Evolutionary conservation across 371 early-diverging fungal species (phyloP).

Genomic region (Thermomucor indicae-seudaticae): DNA sequence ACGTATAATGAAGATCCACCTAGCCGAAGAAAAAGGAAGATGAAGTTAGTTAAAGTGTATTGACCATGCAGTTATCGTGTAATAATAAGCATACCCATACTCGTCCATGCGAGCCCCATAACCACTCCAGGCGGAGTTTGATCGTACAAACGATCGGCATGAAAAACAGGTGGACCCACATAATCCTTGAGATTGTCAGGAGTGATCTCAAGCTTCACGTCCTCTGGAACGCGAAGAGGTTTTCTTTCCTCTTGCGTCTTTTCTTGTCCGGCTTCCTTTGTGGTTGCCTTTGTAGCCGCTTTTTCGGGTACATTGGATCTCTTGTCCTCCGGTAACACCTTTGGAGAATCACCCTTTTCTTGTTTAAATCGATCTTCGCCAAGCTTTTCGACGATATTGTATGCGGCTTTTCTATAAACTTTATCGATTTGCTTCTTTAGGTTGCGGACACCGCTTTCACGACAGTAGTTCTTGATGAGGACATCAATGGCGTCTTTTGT

Average conservation of each 20-base stretch:
- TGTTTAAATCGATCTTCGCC: constrained; percentile 34
- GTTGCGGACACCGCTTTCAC: constrained; percentile 96
- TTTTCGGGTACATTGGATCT: constrained; percentile 8
- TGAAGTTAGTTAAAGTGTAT: not conserved
- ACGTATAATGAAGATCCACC: constrained; percentile 92
- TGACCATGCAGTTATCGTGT: not conserved
- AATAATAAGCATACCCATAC: constrained; percentile 80
- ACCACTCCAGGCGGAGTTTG: constrained; percentile 87
- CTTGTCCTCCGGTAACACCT: constrained; percentile 4
- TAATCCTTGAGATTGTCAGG: constrained; percentile 78
- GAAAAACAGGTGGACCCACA: constrained; percentile 88
- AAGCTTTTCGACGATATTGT: constrained; percentile 68
- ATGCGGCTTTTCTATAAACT: constrained; percentile 94
- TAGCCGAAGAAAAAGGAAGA: constrained; percentile 9
- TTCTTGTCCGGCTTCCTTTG: constrained; percentile 15
- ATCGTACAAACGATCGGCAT: constrained; percentile 87
- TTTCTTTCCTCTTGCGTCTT: constrained; percentile 16
- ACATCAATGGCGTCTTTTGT: constrained; percentile 72
- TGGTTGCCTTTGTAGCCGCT: not conserved
- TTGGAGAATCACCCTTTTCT: constrained; percentile 11
- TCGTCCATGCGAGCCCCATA: constrained; percentile 95
- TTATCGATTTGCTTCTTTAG: constrained; percentile 97
- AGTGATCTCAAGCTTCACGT: constrained; percentile 55
- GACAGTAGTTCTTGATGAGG: constrained; percentile 87
- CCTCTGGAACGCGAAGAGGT: constrained; percentile 50